Evolutionary conservation across 352 stramenopile genomes (phyloP).

Genomic region (Phytopythium mirpurense): DNA sequence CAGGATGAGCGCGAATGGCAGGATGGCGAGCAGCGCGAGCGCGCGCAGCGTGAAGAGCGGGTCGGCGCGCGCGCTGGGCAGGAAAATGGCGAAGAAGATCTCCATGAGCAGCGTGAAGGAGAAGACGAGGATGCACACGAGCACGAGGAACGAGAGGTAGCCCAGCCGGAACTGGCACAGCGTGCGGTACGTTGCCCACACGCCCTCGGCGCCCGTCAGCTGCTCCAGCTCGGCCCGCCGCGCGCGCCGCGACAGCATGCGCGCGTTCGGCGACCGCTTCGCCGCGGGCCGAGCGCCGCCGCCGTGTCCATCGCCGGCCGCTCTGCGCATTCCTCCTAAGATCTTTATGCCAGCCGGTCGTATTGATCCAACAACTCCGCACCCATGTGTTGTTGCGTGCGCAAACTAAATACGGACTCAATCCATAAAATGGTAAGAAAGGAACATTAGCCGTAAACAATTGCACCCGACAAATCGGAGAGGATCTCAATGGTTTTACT

Average conservation of each 20-base stretch:
- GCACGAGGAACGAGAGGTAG: slow-evolving; percentile 86
- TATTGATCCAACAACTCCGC: too few species aligned
- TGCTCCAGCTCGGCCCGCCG: slow-evolving; percentile 68
- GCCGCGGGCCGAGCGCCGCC: background rate
- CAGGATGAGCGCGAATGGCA: slow-evolving; percentile 76
- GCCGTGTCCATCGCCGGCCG: too few species aligned
- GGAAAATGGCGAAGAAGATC: slow-evolving; percentile 89
- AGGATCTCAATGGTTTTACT: too few species aligned
- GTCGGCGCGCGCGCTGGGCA: slow-evolving; percentile 68
- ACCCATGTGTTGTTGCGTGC: too few species aligned
- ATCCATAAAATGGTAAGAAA: too few species aligned
- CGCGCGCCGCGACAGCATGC: slow-evolving; percentile 53
- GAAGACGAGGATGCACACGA: slow-evolving; percentile 89
- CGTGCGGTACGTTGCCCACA: slow-evolving; percentile 74
- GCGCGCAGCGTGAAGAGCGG: slow-evolving; percentile 68
- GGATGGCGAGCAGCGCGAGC: slow-evolving; percentile 54
- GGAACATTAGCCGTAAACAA: too few species aligned
- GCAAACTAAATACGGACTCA: too few species aligned
- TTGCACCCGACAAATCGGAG: too few species aligned
- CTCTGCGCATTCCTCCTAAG: background rate
- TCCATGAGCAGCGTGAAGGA: slow-evolving; percentile 88
- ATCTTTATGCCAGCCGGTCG: too few species aligned
- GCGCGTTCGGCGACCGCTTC: slow-evolving; percentile 25
- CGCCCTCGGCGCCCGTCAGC: slow-evolving; percentile 45
- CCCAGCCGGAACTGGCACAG: slow-evolving; percentile 83